phyloP scores from a whole-genome alignment of 805 yeast species.

The Starmerella tilneyi region DNA sequence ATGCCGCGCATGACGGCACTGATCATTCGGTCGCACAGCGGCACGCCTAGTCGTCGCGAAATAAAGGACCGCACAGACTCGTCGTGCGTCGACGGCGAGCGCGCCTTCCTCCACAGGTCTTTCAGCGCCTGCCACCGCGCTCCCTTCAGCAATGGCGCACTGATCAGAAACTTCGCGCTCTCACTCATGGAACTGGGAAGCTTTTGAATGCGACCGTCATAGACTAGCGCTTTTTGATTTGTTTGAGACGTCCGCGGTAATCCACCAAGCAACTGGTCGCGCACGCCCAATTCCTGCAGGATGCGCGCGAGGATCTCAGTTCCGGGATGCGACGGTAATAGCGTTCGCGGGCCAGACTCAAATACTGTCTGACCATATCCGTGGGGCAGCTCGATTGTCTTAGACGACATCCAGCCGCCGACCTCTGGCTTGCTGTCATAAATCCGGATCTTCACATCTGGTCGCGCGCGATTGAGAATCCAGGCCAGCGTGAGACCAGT shows the following conservation, averaged over 20 bases:
- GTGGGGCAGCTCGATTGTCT: constrained; percentile 14
- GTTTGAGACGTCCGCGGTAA: constrained; percentile 51
- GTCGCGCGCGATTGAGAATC: constrained; percentile 52
- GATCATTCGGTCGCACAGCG: constrained; percentile 44
- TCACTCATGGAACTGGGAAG: constrained; percentile 26
- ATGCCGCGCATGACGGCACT: constrained; percentile 85
- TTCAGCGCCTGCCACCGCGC: constrained; percentile 45
- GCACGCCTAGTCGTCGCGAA: constrained; percentile 55
- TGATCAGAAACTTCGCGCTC: constrained; percentile 21
- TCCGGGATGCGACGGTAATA: constrained; percentile 76
- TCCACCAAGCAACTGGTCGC: constrained; percentile 43
- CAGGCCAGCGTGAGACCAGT: constrained; percentile 57
- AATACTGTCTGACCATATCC: constrained; percentile 33
- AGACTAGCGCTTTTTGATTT: constrained; percentile 59
- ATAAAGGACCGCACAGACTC: constrained; percentile 65
- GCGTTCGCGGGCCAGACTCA: constrained; percentile 87
- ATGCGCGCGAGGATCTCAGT: constrained; percentile 29
- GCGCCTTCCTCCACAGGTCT: constrained; percentile 28
- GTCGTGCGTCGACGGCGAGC: constrained; percentile 36
- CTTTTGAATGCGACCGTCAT: constrained; percentile 26
- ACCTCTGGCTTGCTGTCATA: constrained; percentile 45
- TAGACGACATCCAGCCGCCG: constrained; percentile 66
- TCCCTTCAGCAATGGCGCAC: constrained; percentile 35
- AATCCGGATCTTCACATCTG: constrained; percentile 57
- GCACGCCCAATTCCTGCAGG: constrained; percentile 37